A percentile compares a stretch with the other conserved stretches of the same genome.
phyloP scores from a whole-genome alignment of 2,329 filamentous ascomycete genomes.

The Dactylellina sp. region DNA sequence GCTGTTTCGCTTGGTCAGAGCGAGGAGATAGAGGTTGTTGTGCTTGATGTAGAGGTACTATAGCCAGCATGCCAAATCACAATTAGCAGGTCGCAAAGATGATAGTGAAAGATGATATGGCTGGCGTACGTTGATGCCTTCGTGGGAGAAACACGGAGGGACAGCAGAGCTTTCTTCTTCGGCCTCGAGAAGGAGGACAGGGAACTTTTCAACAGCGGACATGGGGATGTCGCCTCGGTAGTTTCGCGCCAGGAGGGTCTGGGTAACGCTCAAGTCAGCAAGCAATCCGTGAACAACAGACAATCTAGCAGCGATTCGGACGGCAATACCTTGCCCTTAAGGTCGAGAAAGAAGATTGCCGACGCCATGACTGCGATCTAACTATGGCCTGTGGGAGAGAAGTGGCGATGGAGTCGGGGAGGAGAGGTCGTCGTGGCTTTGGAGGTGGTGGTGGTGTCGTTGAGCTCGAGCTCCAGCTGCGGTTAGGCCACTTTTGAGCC shows the following conservation, averaged over 20 bases:
- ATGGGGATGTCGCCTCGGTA: constrained; percentile 99
- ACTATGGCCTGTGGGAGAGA: neutral
- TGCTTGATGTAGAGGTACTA: constrained; percentile 99
- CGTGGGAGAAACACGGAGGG: constrained; percentile 96
- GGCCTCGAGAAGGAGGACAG: constrained; percentile 92
- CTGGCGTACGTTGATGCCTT: constrained; percentile 88
- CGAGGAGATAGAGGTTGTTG: constrained; percentile 98
- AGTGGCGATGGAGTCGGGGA: constrained; percentile 12
- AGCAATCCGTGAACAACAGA: constrained; percentile 3
- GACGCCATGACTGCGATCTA: constrained; percentile 80
- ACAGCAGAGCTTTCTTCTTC: constrained; percentile 99
- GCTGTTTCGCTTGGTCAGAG: constrained; percentile 97
- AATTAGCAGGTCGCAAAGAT: constrained; percentile 4
- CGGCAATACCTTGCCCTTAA: constrained; percentile 95
- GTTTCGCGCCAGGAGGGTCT: constrained; percentile 98
- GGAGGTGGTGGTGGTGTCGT: constrained; percentile 22
- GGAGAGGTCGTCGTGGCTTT: constrained; percentile 12
- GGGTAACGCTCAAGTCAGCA: constrained; percentile 59
- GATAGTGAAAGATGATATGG: constrained; percentile 24
- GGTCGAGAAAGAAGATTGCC: constrained; percentile 96
- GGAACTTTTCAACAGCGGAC: constrained; percentile 98
- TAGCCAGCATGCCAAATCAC: constrained; percentile 50
- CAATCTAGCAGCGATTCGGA: constrained; percentile 15
- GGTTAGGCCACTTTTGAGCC: constrained; percentile 40
- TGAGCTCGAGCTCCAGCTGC: constrained; percentile 29